Base-by-base conservation (phyloP, 2,329 filamentous ascomycete species). In the Simplicillium sp. region DNA sequence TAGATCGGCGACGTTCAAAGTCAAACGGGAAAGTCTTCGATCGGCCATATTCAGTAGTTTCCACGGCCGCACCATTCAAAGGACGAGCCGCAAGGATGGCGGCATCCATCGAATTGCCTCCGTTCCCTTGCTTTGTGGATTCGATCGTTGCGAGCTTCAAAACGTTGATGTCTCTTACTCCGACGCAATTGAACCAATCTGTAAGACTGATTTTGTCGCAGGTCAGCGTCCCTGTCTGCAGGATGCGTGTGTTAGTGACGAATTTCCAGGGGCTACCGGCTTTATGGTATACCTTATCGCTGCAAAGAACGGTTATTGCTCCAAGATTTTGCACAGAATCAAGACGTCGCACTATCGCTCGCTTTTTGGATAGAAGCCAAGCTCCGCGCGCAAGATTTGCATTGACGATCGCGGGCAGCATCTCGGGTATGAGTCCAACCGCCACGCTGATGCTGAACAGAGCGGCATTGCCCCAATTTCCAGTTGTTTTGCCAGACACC, bases 261-360 rank as follows among this genome's bases (percentile, higher is more conserved):
- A 6, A 18, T 12, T 20, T 6, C 5, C 25, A 28, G 3, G 7
- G 4, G n/a, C 3, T 25, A 16, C 31, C 7, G 31, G 13, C 12
- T 13, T 5, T 13, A 5, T 7, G 5, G 15, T 34, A 33, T 45
- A 51, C 50, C 50, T 57, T 57, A 35, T 57, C 54, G 37, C 54
- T 56, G 42, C 54, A 57, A 1, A 57, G 45, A 9, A 57, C 44
- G 5, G 52, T 49, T 51, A 57, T 57, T 20, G 54, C 54, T 11
- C 54, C 54, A 1, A 57, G 39, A 29, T 55, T 54, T 40, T 57
- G 54, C 9, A 57, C 51, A 9, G 51, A 53, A 43, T 57, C 51
- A 28, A 55, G 55, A 42, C 65, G 49, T 44, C 54, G 53, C 37
- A 59, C 57, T 39, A 67, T 53, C 29, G 58, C 54, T 49, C 60